Conservation (phyloP, 23 red algal genomes). For the Cyanidium caldarium region DNA sequence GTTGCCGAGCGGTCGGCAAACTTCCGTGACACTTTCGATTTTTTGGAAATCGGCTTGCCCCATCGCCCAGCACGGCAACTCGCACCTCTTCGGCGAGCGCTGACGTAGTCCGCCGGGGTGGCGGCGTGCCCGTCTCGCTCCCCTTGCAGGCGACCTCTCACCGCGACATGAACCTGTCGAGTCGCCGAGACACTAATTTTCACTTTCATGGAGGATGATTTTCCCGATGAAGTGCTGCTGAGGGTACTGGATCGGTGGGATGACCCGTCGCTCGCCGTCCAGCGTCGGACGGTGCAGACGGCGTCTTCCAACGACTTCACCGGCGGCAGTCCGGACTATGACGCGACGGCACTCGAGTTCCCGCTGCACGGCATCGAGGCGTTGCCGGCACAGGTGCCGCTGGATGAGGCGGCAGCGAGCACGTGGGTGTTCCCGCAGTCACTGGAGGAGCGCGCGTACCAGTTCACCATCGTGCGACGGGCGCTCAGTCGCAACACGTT, state of each 20-base stretch:
- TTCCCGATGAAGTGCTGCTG: not conserved
- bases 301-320: not conserved
- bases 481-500: slow-evolving; percentile 30
- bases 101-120: too few species aligned
- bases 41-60: too few species aligned
- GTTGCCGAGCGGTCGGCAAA: too few species aligned
- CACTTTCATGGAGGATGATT: too few species aligned
- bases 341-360: slow-evolving; percentile 1
- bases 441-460: slow-evolving; percentile 24
- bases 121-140: too few species aligned
- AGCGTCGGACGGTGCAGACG: not conserved
- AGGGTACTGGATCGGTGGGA: not conserved
- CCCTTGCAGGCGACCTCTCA: too few species aligned
- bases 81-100: too few species aligned
- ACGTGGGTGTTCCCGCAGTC: not conserved
- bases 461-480: slow-evolving; percentile 20
- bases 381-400: not conserved
- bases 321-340: too few species aligned
- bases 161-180: too few species aligned
- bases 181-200: too few species aligned
- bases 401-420: not conserved
- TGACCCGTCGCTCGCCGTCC: not conserved
- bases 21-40: too few species aligned
- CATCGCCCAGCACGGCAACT: too few species aligned
- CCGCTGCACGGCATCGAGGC: not conserved